Conservation (phyloP, 371 early-diverging fungal genomes). For the Entomophthora muscae region DNA sequence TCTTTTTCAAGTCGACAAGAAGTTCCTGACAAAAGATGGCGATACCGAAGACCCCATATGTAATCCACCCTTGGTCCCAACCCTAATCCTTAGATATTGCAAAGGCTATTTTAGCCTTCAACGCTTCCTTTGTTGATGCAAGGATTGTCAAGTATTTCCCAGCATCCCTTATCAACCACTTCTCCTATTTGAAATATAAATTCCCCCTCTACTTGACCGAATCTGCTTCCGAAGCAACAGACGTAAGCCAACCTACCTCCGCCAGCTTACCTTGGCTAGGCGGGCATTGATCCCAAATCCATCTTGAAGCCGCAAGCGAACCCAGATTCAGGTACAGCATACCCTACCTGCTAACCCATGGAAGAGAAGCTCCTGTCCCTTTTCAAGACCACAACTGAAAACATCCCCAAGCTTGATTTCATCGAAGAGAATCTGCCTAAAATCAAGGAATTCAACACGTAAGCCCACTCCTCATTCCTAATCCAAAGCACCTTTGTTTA, state of each 20-base stretch:
- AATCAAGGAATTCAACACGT: neutral
- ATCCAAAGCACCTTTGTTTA: neutral
- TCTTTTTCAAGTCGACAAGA: slow-evolving; percentile 38
- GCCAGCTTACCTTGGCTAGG: neutral
- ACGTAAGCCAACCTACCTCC: neutral
- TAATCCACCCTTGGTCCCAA: slow-evolving; percentile 13
- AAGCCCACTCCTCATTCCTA: neutral
- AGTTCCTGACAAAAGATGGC: slow-evolving; percentile 45
- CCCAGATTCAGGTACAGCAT: neutral
- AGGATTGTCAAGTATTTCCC: slow-evolving; percentile 34
- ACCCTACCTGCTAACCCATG: neutral
- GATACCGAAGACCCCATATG: slow-evolving; percentile 39
- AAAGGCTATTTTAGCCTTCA: slow-evolving; percentile 45
- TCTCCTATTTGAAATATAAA: slow-evolving; percentile 48
- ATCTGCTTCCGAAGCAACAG: neutral
- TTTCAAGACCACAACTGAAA: neutral
- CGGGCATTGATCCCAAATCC: neutral
- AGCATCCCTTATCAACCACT: slow-evolving; percentile 44
- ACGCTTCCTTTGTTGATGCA: slow-evolving; percentile 30
- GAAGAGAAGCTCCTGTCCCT: neutral
- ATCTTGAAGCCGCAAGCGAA: neutral
- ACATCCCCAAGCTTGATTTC: neutral
- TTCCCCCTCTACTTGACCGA: slow-evolving; percentile 47
- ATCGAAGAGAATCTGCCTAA: neutral
- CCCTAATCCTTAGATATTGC: slow-evolving; percentile 30